These are phyloP conservation scores for Cryptosporidium tyzzeri DNA, from an alignment of 169 alveolate species.

Conservation along the genomic window DNA sequence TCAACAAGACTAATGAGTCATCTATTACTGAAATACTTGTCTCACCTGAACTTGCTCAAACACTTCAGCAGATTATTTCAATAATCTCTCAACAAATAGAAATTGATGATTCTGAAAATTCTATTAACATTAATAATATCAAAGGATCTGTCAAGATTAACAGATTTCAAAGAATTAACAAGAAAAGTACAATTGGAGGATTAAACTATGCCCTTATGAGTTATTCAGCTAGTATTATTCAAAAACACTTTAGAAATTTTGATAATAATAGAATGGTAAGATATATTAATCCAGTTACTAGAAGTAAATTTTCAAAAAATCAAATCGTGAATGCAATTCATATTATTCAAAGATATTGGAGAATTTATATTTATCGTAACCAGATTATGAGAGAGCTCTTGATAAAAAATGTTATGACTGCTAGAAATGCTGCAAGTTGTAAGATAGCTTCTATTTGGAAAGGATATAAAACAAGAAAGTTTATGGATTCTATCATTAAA, in stretches of 20 bases:
- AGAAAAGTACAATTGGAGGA: constrained; percentile 54
- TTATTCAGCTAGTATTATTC: constrained; percentile 52
- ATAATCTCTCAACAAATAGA: constrained; percentile 17
- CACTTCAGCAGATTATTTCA: constrained; percentile 37
- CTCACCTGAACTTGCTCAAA: constrained; percentile 60
- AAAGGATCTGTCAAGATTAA: not conserved
- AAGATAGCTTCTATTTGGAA: constrained; percentile 56
- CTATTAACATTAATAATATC: not conserved
- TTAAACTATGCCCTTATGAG: constrained; percentile 60
- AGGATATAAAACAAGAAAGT: constrained; percentile 62
- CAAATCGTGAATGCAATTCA: constrained; percentile 53
- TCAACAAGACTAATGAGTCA: not conserved
- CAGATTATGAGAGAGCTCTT: constrained; percentile 35
- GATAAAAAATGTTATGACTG: constrained; percentile 46
- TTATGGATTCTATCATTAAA: constrained; percentile 26
- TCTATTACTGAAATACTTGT: constrained; percentile 64
- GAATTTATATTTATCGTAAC: constrained; percentile 45
- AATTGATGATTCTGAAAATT: not conserved
- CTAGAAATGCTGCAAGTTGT: constrained; percentile 66
- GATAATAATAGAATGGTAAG: constrained; percentile 17
- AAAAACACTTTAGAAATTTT: constrained; percentile 38
- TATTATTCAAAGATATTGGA: constrained; percentile 48
- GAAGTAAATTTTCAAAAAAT: constrained; percentile 18
- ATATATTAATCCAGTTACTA: constrained; percentile 16
- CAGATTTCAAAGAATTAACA: constrained; percentile 32